Base-by-base conservation (phyloP, 2,329 filamentous ascomycete genomes). In the Bertia moriformis region DNA sequence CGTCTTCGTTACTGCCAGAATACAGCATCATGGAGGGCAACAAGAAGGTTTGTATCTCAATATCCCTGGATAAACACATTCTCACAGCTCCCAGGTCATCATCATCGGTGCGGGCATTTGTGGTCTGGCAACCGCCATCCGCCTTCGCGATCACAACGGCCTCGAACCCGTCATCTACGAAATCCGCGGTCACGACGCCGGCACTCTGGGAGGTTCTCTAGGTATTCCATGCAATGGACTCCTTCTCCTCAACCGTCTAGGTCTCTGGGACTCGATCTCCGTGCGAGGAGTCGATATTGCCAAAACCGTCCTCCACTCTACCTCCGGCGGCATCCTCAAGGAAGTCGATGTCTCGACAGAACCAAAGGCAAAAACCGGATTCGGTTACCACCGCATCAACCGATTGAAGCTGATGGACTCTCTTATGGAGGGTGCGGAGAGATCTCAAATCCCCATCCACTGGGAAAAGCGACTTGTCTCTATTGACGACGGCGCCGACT, bases 301-400 rank as follows among this genome's bases (percentile, higher is more conserved):
- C n/a, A n/a, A n/a, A n/a, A n/a, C n/a, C n/a, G n/a, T n/a, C n/a
- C n/a, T n/a, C n/a, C n/a, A n/a, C n/a, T n/a, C n/a, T n/a, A n/a
- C n/a, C n/a, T n/a, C n/a, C n/a, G n/a, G n/a, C n/a, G n/a, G n/a
- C n/a, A n/a, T n/a, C n/a, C n/a, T n/a, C n/a, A n/a, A n/a, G n/a
- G n/a, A n/a, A n/a, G n/a, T n/a, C n/a, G n/a, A n/a, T 41, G 41
- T 15, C n/a, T n/a, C n/a, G n/a, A n/a, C n/a, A n/a, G n/a, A n/a
- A n/a, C n/a, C n/a, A n/a, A n/a, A n/a, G 7, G 44, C 46, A 30
- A 32, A 49, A 40, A 55, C 46, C 4, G 54, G 54, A 10, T 56
- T 48, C 42, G 46, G 49, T 2, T 55, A 52, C 37, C 24, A 53
- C 35, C 45, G 54, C 19, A 53, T 56, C 32, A 50, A 48, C 29